Conservation (phyloP, 805 yeast species). For the Barnettozyma populi region DNA sequence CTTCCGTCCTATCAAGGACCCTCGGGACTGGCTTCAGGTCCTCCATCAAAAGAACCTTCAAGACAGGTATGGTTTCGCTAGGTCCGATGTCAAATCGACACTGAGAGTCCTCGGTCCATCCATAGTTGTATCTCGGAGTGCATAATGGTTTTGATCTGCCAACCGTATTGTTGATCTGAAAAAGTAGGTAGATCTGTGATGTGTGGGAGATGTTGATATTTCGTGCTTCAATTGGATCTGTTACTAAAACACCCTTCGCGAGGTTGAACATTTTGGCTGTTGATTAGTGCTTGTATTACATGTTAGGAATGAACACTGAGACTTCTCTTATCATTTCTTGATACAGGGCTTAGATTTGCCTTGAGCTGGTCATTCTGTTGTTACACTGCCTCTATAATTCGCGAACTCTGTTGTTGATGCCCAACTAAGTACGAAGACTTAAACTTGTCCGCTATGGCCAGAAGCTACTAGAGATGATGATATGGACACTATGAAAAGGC, state of each 20-base stretch:
- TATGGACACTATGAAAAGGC: too few relatives aligned
- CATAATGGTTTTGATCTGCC: constrained; percentile 10
- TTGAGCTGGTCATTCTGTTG: background rate
- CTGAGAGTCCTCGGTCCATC: constrained; percentile 23
- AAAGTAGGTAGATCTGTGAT: constrained; percentile 16
- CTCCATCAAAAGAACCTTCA: constrained; percentile 19
- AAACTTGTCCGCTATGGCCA: too few relatives aligned
- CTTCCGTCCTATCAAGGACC: constrained; percentile 15
- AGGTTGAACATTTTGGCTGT: constrained; percentile 6
- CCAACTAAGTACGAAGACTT: too few relatives aligned
- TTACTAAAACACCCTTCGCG: constrained; percentile 22
- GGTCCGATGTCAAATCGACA: constrained; percentile 21
- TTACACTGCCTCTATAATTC: background rate
- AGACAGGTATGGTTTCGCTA: constrained; percentile 5
- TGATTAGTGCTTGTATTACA: background rate
- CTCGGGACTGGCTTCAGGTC: constrained; percentile 9
- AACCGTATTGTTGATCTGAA: constrained; percentile 18
- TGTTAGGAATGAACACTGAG: background rate
- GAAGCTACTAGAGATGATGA: too few relatives aligned
- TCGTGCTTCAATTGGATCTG: constrained; percentile 23
- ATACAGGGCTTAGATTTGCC: too few relatives aligned
- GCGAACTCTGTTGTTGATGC: too few relatives aligned
- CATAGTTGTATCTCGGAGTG: background rate
- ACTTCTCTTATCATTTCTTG: background rate
- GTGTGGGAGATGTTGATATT: constrained; percentile 5